A percentile compares a stretch with the other conserved stretches of the same genome.
Conservation (phyloP, 257 asterid genomes). For the Nyctanthes arbortristis region DNA sequence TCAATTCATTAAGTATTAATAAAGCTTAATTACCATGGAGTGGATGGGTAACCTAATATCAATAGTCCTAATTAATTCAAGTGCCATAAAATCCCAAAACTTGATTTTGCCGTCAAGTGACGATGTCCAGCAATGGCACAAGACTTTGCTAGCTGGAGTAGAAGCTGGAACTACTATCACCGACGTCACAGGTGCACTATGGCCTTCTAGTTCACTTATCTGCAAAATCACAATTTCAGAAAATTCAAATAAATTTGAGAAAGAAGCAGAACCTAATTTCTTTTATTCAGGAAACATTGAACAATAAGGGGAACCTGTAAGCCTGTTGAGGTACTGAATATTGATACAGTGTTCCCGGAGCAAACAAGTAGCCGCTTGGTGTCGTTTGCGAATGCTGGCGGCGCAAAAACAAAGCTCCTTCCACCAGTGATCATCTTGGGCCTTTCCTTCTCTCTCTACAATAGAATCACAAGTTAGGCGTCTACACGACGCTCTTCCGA, state of each 20-base stretch:
- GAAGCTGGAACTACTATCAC: constrained; percentile 75
- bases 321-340: constrained; percentile 91
- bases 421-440: constrained; percentile 69
- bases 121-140: constrained; percentile 83
- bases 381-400: constrained; percentile 94
- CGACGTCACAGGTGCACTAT: constrained; percentile 70
- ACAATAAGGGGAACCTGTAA: constrained; percentile 51
- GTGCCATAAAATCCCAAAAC: constrained; percentile 83
- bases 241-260: constrained; percentile 1
- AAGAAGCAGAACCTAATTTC: not conserved
- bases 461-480: not conserved
- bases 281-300: not conserved
- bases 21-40: constrained; percentile 56
- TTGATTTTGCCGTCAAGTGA: constrained; percentile 88
- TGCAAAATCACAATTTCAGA: constrained; percentile 23
- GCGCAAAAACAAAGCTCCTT: constrained; percentile 67
- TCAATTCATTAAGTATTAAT: not conserved
- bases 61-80: constrained; percentile 65
- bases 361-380: constrained; percentile 76
- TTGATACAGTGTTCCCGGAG: constrained; percentile 80
- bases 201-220: constrained; percentile 90
- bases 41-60: constrained; percentile 59
- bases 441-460: not conserved
- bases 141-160: constrained; percentile 45
- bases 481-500: no score